A percentile compares a stretch with the other conserved stretches of the same genome.
These are phyloP conservation scores for Thozetella sp. DNA, from an alignment of 495 filamentous ascomycete genomes.

Conservation along the genomic window DNA sequence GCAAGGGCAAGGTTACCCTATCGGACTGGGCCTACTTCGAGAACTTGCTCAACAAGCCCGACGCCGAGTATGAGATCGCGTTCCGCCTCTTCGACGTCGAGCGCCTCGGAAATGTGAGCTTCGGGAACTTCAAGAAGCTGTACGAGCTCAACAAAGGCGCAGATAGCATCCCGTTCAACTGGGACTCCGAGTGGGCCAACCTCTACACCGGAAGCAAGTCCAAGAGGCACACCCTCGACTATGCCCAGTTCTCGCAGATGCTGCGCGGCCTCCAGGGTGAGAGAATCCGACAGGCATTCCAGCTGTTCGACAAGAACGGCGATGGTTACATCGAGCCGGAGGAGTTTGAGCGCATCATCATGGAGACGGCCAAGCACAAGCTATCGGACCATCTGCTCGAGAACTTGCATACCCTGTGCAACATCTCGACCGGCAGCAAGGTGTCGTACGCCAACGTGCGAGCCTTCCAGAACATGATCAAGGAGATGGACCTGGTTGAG, in stretches of 20 bases:
- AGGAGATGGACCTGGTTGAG: conserved; percentile 97
- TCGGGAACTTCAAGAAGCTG: conserved; percentile 78
- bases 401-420: conserved; percentile 91
- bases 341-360: conserved; percentile 94
- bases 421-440: conserved; percentile 88
- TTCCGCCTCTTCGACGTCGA: conserved; percentile 93
- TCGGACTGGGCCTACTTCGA: conserved; percentile 91
- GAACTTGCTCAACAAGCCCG: conserved; percentile 89
- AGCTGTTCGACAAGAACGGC: conserved; percentile 85
- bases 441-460: conserved; percentile 97
- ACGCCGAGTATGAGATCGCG: conserved; percentile 98
- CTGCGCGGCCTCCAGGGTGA: conserved; percentile 94
- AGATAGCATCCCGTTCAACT: conserved; percentile 88
- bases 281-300: conserved; percentile 92
- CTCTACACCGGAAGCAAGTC: conserved; percentile 87
- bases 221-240: conserved; percentile 85
- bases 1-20: conserved; percentile 70
- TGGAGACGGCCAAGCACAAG: conserved; percentile 93
- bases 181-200: conserved; percentile 96
- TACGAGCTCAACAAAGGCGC: conserved; percentile 83
- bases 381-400: conserved; percentile 95
- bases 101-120: conserved; percentile 80
- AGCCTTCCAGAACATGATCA: conserved; percentile 95
- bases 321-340: conserved; percentile 97
- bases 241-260: conserved; percentile 98